These are phyloP conservation scores for Clarireedia hainanense DNA, from an alignment of 2,329 filamentous ascomycete genomes.

Conservation along the genomic window DNA sequence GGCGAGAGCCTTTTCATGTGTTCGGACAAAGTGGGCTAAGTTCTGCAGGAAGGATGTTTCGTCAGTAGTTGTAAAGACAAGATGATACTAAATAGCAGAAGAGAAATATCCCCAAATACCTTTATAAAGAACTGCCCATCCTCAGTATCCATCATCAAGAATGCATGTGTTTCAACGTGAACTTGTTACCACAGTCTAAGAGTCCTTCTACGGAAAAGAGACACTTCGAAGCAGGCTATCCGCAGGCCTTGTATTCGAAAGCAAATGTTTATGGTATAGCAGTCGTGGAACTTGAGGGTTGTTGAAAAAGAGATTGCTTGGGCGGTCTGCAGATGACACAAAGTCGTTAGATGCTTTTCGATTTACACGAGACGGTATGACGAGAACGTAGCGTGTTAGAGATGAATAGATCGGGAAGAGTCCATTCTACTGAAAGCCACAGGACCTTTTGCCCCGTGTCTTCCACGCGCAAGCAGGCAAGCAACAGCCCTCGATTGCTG, in stretches of 20 bases:
- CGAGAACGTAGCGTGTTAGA: slow-evolving; percentile 1
- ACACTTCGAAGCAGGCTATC: slow-evolving; percentile 16
- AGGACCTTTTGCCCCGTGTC: slow-evolving; percentile 4
- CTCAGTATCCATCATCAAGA: slow-evolving; percentile 56
- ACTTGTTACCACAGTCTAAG: slow-evolving; percentile 16
- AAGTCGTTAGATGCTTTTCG: slow-evolving; percentile 17
- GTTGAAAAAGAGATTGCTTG: slow-evolving; percentile 10
- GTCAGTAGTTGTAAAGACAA: slow-evolving; percentile 5
- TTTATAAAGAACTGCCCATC: slow-evolving; percentile 86
- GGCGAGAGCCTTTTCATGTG: slow-evolving; percentile 92
- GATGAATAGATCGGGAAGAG: slow-evolving; percentile 4
- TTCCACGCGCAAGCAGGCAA: background rate
- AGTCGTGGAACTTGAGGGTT: slow-evolving; percentile 18
- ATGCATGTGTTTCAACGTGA: slow-evolving; percentile 36
- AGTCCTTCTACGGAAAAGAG: slow-evolving; percentile 18
- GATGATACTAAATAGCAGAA: background rate
- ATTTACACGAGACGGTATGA: slow-evolving; percentile 8
- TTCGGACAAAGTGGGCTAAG: slow-evolving; percentile 90
- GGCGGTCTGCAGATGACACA: slow-evolving; percentile 24
- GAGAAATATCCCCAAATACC: slow-evolving; percentile 39
- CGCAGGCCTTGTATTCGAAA: slow-evolving; percentile 22
- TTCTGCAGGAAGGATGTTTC: slow-evolving; percentile 49
- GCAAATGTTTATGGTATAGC: slow-evolving; percentile 11
- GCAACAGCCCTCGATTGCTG: slow-evolving; percentile 1
- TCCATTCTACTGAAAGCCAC: slow-evolving; percentile 2